phyloP scores from a whole-genome alignment of 108 stramenopile genomes.

The Nannochloropsis salina region DNA sequence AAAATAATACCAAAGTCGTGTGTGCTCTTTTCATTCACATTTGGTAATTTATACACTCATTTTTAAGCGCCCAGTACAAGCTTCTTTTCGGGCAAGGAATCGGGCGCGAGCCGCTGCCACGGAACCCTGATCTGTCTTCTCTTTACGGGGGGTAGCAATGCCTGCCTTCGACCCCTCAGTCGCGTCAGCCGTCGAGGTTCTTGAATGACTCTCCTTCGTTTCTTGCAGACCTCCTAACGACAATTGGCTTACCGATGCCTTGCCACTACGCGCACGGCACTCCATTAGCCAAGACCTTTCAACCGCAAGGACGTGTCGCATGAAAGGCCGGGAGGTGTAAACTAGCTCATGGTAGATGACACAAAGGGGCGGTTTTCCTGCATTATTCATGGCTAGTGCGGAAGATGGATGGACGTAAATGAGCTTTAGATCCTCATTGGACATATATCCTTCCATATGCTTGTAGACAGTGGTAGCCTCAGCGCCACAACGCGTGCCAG shows the following conservation, averaged over 20 bases:
- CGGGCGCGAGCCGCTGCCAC: conserved; percentile 39
- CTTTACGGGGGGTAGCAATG: neutral
- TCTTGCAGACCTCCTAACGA: neutral
- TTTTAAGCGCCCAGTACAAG: neutral
- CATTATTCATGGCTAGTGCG: conserved; percentile 23
- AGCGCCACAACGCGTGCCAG: conserved; percentile 30
- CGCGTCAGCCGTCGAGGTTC: neutral
- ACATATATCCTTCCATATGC: conserved; percentile 1
- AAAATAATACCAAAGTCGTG: neutral
- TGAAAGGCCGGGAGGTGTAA: conserved; percentile 46
- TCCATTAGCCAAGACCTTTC: conserved; percentile 42
- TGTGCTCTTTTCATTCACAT: neutral
- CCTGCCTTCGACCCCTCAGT: conserved; percentile 4
- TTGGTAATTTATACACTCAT: neutral
- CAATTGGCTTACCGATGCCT: conserved; percentile 22
- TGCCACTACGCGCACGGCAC: conserved; percentile 23
- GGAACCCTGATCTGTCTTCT: conserved; percentile 23
- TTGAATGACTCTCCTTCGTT: neutral
- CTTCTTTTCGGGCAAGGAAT: conserved; percentile 34
- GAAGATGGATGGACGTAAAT: conserved; percentile 49
- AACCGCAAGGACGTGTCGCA: conserved; percentile 49
- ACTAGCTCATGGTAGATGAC: conserved; percentile 54
- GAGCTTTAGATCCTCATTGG: conserved; percentile 36
- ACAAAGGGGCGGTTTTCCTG: conserved; percentile 36
- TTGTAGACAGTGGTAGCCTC: conserved; percentile 22